Percentiles rank a stretch among this genome's conserved stretches.
Evolutionary conservation across 306 rosid species (phyloP).

Genomic region (Castanea crenata): DNA sequence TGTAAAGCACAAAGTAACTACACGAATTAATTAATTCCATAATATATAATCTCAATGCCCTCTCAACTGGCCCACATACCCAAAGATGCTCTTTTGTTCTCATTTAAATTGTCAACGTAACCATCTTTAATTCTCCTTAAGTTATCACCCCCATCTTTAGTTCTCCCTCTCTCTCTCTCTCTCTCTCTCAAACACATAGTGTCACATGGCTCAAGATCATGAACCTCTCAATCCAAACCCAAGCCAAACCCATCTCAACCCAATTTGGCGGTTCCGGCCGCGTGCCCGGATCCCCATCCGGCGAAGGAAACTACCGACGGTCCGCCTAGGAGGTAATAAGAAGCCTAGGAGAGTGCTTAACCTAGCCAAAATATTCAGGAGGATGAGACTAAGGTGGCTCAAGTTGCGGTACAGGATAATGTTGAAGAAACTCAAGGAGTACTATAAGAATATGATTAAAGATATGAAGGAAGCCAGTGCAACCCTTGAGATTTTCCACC

Average conservation of each 20-base stretch:
- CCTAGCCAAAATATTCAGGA: conserved; percentile 31
- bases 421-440: conserved; percentile 46
- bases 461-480: conserved; percentile 50
- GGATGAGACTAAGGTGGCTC: conserved; percentile 51
- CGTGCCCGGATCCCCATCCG: conserved; percentile 33
- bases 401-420: conserved; percentile 42
- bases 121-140: not conserved
- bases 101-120: not conserved
- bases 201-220: conserved; percentile 38
- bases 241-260: not conserved
- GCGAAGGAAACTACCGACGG: conserved; percentile 36
- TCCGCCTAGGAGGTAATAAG: conserved; percentile 47
- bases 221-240: conserved; percentile 12
- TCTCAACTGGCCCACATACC: not conserved
- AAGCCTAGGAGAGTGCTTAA: conserved; percentile 30
- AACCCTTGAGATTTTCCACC: conserved; percentile 48
- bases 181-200: conserved; percentile 4
- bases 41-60: not conserved
- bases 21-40: not conserved
- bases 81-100: not conserved
- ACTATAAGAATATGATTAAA: conserved; percentile 35
- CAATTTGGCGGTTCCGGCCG: conserved; percentile 13
- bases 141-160: not conserved
- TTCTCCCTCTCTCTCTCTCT: not conserved
- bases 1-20: no score